Evolutionary conservation across 1,284 basidiomycete genomes (phyloP).

Genomic region (Singerocomus inundabilis): DNA sequence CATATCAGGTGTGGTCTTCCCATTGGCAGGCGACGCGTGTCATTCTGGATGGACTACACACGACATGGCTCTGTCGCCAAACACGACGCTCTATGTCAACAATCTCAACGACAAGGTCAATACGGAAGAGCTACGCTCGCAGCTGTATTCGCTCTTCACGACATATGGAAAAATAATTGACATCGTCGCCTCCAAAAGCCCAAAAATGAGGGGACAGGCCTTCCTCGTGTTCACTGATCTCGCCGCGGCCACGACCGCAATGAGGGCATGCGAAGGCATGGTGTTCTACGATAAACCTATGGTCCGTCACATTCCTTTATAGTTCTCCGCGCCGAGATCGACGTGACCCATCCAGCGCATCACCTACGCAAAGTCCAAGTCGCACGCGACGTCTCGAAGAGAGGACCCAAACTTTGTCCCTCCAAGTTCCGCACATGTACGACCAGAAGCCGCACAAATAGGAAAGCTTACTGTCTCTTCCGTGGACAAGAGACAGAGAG

Average conservation of each 20-base stretch:
- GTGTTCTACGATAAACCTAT: conserved; percentile 90
- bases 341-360: conserved; percentile 58
- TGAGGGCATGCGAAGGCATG: conserved; percentile 89
- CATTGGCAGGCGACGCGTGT: not conserved
- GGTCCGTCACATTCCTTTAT: conserved; percentile 48
- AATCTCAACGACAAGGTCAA: conserved; percentile 94
- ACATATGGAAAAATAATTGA: conserved; percentile 94
- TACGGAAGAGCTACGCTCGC: conserved; percentile 84
- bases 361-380: conserved; percentile 83
- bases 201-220: conserved; percentile 91
- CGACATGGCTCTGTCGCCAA: conserved; percentile 60
- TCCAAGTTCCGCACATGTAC: conserved; percentile 61
- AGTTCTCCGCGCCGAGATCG: conserved; percentile 9
- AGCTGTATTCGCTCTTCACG: conserved; percentile 89
- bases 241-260: conserved; percentile 83
- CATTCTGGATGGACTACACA: not conserved
- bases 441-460: conserved; percentile 40
- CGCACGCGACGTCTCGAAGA: conserved; percentile 71
- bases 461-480: conserved; percentile 34
- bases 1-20: conserved; percentile 8
- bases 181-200: conserved; percentile 87
- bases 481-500: conserved; percentile 63
- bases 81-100: conserved; percentile 89
- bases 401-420: conserved; percentile 77
- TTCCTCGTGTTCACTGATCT: conserved; percentile 95